Conservation (phyloP, 495 filamentous ascomycete genomes). For the Aspergillus homomorphus region DNA sequence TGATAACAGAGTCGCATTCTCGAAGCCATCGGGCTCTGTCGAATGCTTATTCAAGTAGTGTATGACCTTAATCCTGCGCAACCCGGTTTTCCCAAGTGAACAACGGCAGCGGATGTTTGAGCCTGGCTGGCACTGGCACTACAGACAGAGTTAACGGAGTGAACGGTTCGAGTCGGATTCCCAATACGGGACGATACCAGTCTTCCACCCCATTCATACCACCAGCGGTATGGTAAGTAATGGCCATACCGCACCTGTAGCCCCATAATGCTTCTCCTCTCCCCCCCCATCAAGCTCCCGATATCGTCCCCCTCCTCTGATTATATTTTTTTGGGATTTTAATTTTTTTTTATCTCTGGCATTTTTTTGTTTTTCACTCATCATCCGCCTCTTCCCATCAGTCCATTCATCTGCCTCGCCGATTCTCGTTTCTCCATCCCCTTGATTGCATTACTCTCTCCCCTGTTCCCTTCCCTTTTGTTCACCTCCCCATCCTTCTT, state of each 20-base stretch:
- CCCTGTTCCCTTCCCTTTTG: slow-evolving; percentile 20
- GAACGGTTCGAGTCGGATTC: not conserved
- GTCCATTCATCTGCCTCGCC: slow-evolving; percentile 20
- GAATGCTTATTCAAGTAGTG: no score
- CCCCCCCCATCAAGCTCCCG: slow-evolving; percentile 21
- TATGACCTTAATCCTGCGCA: not conserved
- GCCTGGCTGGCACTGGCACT: no score
- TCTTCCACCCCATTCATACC: slow-evolving; percentile 3
- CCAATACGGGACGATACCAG: not conserved
- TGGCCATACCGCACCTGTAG: not conserved
- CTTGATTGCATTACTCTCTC: slow-evolving; percentile 18
- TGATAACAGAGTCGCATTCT: no score
- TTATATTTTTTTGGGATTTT: slow-evolving; percentile 6
- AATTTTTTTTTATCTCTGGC: slow-evolving; percentile 8
- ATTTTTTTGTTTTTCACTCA: slow-evolving; percentile 14
- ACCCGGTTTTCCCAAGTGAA: not conserved
- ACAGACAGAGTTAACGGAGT: not conserved
- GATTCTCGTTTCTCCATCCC: slow-evolving; percentile 19
- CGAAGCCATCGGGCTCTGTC: no score
- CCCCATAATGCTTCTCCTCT: slow-evolving; percentile 8
- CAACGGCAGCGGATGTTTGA: no score
- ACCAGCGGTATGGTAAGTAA: not conserved
- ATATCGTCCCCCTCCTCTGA: slow-evolving; percentile 17
- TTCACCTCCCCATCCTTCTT: slow-evolving; percentile 13
- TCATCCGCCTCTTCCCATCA: slow-evolving; percentile 21